Conservation (phyloP, 305 asterid genomes). For the Fraxinus floribunda region DNA sequence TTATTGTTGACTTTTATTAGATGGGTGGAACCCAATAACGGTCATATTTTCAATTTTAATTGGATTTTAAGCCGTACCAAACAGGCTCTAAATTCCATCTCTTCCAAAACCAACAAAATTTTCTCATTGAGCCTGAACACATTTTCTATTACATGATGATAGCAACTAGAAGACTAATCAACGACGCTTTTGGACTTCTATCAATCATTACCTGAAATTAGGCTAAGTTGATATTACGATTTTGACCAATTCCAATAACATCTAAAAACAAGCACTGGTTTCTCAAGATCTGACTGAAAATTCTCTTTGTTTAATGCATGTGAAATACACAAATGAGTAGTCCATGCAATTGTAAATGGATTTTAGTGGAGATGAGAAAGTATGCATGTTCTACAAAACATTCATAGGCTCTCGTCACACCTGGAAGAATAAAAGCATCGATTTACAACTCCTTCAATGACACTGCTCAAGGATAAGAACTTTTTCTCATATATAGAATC, state of each 20-base stretch:
- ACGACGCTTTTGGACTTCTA: neutral
- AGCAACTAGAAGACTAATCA: neutral
- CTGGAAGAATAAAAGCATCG: conserved; percentile 25
- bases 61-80: too few relatives aligned
- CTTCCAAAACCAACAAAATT: neutral
- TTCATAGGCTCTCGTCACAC: neutral
- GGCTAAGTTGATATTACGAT: neutral
- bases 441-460: conserved; percentile 37
- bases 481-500: conserved; percentile 86
- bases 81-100: neutral
- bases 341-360: neutral
- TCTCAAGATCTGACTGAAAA: neutral
- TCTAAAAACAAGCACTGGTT: neutral
- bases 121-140: too few relatives aligned
- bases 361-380: neutral
- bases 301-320: neutral
- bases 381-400: neutral
- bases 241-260: neutral
- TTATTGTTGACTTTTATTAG: too few relatives aligned
- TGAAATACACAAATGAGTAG: neutral
- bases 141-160: neutral
- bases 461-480: conserved; percentile 70
- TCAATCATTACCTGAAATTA: neutral
- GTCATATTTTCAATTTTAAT: too few relatives aligned
- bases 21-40: too few relatives aligned